phyloP scores from a whole-genome alignment of 2,329 filamentous ascomycete genomes.

The Alternaria panax region DNA sequence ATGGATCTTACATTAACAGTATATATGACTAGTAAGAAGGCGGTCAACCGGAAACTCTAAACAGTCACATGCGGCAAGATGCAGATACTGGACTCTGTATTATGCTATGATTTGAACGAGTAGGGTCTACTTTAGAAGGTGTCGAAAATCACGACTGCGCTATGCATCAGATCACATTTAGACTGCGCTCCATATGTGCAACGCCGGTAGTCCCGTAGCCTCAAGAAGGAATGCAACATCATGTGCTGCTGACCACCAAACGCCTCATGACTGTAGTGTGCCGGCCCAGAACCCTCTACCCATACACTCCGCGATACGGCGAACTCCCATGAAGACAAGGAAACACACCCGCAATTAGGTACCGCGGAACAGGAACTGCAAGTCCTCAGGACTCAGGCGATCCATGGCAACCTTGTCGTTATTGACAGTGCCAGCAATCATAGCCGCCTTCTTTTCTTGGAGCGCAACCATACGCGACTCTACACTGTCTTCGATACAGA shows the following conservation, averaged over 20 bases:
- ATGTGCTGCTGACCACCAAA: not conserved
- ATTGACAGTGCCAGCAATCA: constrained; percentile 98
- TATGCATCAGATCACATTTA: not conserved
- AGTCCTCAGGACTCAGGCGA: constrained; percentile 85
- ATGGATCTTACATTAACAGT: not conserved
- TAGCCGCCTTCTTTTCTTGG: constrained; percentile 97
- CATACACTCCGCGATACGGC: not conserved
- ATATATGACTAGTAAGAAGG: not conserved
- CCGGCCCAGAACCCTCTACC: not conserved
- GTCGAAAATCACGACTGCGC: not conserved
- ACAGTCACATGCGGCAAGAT: not conserved
- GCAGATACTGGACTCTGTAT: not conserved
- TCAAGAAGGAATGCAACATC: not conserved
- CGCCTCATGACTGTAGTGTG: constrained; percentile 9
- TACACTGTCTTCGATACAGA: constrained; percentile 96
- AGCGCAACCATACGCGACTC: constrained; percentile 94
- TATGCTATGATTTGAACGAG: not conserved
- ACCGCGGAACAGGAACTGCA: constrained; percentile 95
- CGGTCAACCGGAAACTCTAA: not conserved
- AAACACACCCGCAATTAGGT: constrained; percentile 48
- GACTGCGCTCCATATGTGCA: not conserved
- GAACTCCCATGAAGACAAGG: not conserved
- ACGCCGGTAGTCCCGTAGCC: not conserved
- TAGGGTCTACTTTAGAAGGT: not conserved
- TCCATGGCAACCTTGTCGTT: constrained; percentile 91